These are phyloP conservation scores for Rhodotorula sp. DNA, from an alignment of 1,284 basidiomycete genomes.

Conservation along the genomic window DNA sequence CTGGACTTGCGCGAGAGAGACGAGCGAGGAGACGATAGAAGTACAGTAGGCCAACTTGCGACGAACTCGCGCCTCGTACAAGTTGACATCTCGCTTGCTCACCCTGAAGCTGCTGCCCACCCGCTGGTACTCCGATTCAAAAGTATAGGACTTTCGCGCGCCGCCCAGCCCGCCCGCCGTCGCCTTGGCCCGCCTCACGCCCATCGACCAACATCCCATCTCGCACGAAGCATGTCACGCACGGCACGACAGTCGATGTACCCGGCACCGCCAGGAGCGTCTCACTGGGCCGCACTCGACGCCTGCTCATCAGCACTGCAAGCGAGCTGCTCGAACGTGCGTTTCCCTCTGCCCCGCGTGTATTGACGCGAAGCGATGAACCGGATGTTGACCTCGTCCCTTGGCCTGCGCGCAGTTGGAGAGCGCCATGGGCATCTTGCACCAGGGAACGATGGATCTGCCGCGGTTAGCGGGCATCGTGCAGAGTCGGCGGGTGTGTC, in stretches of 20 bases:
- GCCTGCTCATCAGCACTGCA: constrained; percentile 8
- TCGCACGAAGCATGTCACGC: constrained; percentile 10
- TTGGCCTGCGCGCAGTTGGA: background rate
- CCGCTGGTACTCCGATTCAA: too few relatives aligned
- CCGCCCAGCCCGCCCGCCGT: too few relatives aligned
- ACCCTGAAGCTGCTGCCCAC: too few relatives aligned
- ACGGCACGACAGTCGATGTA: constrained; percentile 20
- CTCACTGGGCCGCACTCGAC: constrained; percentile 20
- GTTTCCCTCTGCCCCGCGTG: background rate
- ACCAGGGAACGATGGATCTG: constrained; percentile 14
- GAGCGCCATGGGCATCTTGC: constrained; percentile 1
- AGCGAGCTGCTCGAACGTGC: constrained; percentile 2
- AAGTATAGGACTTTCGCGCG: too few relatives aligned
- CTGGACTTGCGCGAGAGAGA: too few relatives aligned
- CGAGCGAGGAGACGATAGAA: too few relatives aligned
- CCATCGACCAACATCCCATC: too few relatives aligned
- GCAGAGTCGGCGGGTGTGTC: constrained; percentile 17
- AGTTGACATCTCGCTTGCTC: too few relatives aligned
- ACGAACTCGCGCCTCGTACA: too few relatives aligned
- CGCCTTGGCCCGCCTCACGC: too few relatives aligned
- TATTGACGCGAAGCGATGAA: background rate
- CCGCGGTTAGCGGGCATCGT: constrained; percentile 15
- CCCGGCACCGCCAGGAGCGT: constrained; percentile 9
- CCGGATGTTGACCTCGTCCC: too few relatives aligned
- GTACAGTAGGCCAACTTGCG: too few relatives aligned